Evolutionary conservation across 2,329 filamentous ascomycete species (phyloP).

Genomic region (Plectosphaerella cucumerina): DNA sequence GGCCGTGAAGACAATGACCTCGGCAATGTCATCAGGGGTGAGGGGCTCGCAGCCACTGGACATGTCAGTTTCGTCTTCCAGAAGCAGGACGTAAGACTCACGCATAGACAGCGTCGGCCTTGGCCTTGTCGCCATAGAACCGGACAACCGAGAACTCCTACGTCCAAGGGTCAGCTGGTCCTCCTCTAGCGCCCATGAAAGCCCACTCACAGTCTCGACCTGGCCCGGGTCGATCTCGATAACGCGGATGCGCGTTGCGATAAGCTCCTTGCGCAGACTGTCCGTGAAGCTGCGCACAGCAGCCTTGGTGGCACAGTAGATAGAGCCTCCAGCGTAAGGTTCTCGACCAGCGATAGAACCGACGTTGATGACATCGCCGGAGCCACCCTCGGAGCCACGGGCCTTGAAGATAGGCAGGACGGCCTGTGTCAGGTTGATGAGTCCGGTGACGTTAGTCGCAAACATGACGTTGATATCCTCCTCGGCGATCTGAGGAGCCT

Average conservation of each 20-base stretch:
- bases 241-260: conserved; percentile 73
- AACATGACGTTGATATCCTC: conserved; percentile 88
- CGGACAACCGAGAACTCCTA: conserved; percentile 84
- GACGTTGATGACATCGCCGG: conserved; percentile 92
- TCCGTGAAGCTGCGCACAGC: conserved; percentile 84
- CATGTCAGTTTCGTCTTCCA: conserved; percentile 1
- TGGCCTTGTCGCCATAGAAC: conserved; percentile 82
- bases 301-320: conserved; percentile 92
- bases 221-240: conserved; percentile 91
- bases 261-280: conserved; percentile 74
- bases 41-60: conserved; percentile 71
- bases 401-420: conserved; percentile 78
- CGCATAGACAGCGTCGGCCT: conserved; percentile 88
- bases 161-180: conserved; percentile 3
- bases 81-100: conserved; percentile 33
- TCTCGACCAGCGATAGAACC: conserved; percentile 86
- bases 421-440: conserved; percentile 96
- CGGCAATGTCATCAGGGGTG: conserved; percentile 86
- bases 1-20: conserved; percentile 82
- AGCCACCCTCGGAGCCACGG: conserved; percentile 63
- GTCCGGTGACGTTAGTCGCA: conserved; percentile 85
- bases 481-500: conserved; percentile 76
- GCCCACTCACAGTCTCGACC: conserved; percentile 69
- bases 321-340: conserved; percentile 77
- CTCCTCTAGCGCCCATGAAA: neutral